Conservation (phyloP, 2,329 filamentous ascomycete species). For the Penicillium polonicum region DNA sequence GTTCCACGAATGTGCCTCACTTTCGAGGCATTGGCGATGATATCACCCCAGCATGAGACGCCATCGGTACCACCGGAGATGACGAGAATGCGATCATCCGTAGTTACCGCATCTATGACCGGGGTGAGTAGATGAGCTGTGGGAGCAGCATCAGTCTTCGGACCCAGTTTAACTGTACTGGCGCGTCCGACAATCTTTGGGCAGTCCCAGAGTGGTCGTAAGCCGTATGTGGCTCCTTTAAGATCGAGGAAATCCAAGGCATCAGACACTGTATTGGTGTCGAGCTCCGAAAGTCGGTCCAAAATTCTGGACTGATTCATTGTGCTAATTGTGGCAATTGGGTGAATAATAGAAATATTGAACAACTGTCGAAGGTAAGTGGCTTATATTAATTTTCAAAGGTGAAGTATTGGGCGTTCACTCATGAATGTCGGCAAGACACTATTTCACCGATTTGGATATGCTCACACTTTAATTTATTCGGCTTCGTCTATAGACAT, state of each 20-base stretch:
- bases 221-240: conserved; percentile 22
- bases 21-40: conserved; percentile 25
- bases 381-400: not conserved
- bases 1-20: conserved; percentile 30
- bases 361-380: not conserved
- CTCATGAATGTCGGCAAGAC: not conserved
- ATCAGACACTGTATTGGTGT: conserved; percentile 27
- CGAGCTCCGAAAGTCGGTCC: conserved; percentile 18
- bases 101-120: conserved; percentile 19
- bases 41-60: conserved; percentile 27
- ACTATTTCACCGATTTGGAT: not conserved
- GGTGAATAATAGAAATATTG: not conserved
- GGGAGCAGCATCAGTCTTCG: conserved; percentile 10
- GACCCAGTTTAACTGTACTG: conserved; percentile 22
- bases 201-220: conserved; percentile 26
- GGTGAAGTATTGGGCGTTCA: not conserved
- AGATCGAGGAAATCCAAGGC: conserved; percentile 25
- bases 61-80: conserved; percentile 21
- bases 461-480: no score
- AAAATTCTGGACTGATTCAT: conserved; percentile 1
- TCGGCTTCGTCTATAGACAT: not conserved
- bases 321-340: not conserved
- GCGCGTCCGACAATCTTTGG: conserved; percentile 24
- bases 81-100: conserved; percentile 23
- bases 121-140: conserved; percentile 18